Conservation (phyloP, 23 red algal species). For the Gracilaria caudata region DNA sequence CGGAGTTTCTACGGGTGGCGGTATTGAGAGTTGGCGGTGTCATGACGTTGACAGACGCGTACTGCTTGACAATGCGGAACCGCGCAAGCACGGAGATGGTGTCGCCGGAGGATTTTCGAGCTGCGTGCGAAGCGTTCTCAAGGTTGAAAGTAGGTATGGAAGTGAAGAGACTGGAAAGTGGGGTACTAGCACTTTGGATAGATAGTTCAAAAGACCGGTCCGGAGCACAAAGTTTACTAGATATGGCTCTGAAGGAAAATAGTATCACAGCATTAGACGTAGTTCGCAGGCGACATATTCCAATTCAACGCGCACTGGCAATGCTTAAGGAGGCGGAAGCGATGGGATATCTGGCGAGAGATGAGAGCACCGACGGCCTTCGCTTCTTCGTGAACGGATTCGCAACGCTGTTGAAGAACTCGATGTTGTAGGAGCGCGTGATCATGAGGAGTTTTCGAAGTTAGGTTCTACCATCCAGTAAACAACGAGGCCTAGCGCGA, state of each 20-base stretch:
- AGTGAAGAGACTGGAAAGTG: constrained; percentile 61
- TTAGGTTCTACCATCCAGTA: constrained; percentile 78
- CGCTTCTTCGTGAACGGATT: constrained; percentile 65
- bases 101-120: constrained; percentile 82
- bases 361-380: constrained; percentile 53
- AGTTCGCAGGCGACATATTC: constrained; percentile 27
- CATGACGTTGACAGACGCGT: constrained; percentile 83
- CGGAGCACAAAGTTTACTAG: constrained; percentile 33
- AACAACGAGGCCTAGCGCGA: constrained; percentile 54
- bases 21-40: constrained; percentile 74
- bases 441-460: constrained; percentile 31
- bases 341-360: constrained; percentile 42
- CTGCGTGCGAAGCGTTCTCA: constrained; percentile 69
- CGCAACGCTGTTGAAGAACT: neutral
- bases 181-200: constrained; percentile 58
- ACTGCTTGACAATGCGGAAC: constrained; percentile 78
- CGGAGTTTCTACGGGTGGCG: constrained; percentile 52
- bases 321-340: constrained; percentile 63
- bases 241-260: constrained; percentile 44
- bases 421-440: neutral
- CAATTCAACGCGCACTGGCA: constrained; percentile 51
- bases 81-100: constrained; percentile 80
- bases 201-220: constrained; percentile 38
- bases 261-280: constrained; percentile 58
- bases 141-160: constrained; percentile 46